phyloP scores from a whole-genome alignment of 78 protist genomes.

The Speleostelium caveatum region DNA sequence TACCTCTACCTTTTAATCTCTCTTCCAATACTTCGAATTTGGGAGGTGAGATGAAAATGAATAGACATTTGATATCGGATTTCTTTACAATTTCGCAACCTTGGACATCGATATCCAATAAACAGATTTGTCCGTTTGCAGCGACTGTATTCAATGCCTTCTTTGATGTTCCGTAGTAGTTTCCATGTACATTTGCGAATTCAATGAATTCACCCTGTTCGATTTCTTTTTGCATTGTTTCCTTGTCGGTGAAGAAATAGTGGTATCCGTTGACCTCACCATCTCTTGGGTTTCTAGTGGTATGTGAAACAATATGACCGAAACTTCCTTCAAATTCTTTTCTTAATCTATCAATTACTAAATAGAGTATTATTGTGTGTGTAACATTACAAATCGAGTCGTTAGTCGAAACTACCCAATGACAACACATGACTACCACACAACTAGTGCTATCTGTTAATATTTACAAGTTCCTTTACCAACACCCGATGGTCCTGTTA shows the following conservation, averaged over 20 bases:
- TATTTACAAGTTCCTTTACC: conserved; percentile 87
- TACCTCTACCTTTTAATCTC: conserved; percentile 80
- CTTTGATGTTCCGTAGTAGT: conserved; percentile 84
- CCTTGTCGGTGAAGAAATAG: conserved; percentile 49
- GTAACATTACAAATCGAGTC: too few species aligned
- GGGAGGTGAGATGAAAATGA: conserved; percentile 90
- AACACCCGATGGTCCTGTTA: conserved; percentile 85
- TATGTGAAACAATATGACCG: conserved; percentile 80
- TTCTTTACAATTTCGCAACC: conserved; percentile 89
- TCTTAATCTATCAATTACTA: conserved; percentile 75
- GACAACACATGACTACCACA: neutral
- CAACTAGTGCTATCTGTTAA: too few species aligned
- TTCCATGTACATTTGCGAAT: conserved; percentile 81
- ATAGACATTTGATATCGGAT: conserved; percentile 44
- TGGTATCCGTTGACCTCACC: conserved; percentile 77
- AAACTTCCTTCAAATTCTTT: conserved; percentile 65
- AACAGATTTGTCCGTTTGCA: conserved; percentile 79
- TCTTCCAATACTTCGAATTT: conserved; percentile 81
- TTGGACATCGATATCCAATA: conserved; percentile 95
- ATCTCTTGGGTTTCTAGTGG: conserved; percentile 83
- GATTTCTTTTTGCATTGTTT: conserved; percentile 63
- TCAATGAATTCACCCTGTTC: conserved; percentile 61
- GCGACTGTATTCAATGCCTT: conserved; percentile 61
- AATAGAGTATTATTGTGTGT: neutral
- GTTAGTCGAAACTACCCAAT: too few species aligned